These are phyloP conservation scores for Cyberlindnera samutprakarnensis DNA, from an alignment of 805 yeast species.

Conservation along the genomic window DNA sequence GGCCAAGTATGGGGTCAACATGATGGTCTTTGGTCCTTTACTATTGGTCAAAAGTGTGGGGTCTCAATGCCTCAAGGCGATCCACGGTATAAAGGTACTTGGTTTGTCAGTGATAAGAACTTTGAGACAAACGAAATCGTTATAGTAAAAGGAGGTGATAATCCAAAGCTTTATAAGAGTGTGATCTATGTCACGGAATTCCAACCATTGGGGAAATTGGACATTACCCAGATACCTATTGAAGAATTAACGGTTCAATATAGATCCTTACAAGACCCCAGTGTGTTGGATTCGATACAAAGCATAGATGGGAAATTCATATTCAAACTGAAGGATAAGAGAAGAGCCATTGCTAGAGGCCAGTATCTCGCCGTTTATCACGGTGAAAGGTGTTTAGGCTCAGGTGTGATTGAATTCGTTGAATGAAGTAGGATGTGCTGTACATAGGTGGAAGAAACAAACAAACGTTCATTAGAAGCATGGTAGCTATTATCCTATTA, in stretches of 20 bases:
- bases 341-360: conserved; percentile 83
- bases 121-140: conserved; percentile 60
- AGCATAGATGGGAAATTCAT: conserved; percentile 13
- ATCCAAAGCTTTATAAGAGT: conserved; percentile 44
- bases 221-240: conserved; percentile 6
- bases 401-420: conserved; percentile 33
- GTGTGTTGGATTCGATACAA: conserved; percentile 25
- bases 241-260: conserved; percentile 46
- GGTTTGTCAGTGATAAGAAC: conserved; percentile 80
- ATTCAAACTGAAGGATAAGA: conserved; percentile 35
- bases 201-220: conserved; percentile 12
- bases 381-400: conserved; percentile 61
- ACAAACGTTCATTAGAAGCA: neutral
- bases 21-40: conserved; percentile 88
- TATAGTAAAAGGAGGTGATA: conserved; percentile 66
- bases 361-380: conserved; percentile 74
- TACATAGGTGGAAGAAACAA: neutral
- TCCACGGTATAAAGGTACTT: conserved; percentile 63
- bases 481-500: too few relatives aligned
- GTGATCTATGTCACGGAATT: conserved; percentile 34
- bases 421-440: conserved; percentile 5
- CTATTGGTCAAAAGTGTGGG: conserved; percentile 82
- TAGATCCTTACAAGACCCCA: conserved; percentile 65
- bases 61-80: conserved; percentile 86
- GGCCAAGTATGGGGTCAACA: conserved; percentile 78